Percentiles rank a stretch among this genome's conserved stretches.
These are phyloP conservation scores for Tetracentron sinense DNA, from an alignment of 164 flowering plant species.

Conservation along the genomic window DNA sequence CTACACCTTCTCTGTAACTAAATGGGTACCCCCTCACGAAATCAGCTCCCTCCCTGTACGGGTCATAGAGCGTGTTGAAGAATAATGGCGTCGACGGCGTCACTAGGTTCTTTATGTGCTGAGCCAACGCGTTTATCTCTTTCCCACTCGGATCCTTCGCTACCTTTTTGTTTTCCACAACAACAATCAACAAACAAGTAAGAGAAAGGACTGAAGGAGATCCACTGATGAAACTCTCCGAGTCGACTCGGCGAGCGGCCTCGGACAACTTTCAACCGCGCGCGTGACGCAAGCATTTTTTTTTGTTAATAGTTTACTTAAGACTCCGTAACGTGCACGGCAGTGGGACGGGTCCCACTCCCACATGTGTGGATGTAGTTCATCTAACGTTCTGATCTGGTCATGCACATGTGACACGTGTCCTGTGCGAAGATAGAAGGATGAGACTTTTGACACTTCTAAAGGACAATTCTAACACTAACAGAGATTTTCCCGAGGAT, in stretches of 20 bases:
- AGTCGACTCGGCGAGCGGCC: neutral
- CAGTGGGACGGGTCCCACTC: no score
- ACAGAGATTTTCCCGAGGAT: no score
- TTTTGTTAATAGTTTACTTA: no score
- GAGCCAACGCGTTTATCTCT: constrained; percentile 47
- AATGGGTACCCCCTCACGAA: constrained; percentile 52
- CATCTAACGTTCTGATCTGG: no score
- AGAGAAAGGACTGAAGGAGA: neutral
- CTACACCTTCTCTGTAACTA: constrained; percentile 47
- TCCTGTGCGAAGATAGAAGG: no score
- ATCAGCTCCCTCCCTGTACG: constrained; percentile 44
- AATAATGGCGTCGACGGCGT: constrained; percentile 43
- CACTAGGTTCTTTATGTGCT: constrained; percentile 44
- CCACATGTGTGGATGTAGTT: no score
- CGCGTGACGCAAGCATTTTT: no score
- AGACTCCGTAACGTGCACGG: neutral
- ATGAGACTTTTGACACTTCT: no score
- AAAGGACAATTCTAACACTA: no score
- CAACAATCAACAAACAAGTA: no score
- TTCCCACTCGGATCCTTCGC: constrained; percentile 54
- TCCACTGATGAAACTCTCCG: neutral
- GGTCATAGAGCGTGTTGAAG: constrained; percentile 55
- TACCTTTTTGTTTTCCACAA: constrained; percentile 25
- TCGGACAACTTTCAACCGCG: no score
- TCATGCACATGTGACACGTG: no score